Base-by-base conservation (phyloP, 2,329 filamentous ascomycete genomes). In the Fusarium pseudoanthophilum region DNA sequence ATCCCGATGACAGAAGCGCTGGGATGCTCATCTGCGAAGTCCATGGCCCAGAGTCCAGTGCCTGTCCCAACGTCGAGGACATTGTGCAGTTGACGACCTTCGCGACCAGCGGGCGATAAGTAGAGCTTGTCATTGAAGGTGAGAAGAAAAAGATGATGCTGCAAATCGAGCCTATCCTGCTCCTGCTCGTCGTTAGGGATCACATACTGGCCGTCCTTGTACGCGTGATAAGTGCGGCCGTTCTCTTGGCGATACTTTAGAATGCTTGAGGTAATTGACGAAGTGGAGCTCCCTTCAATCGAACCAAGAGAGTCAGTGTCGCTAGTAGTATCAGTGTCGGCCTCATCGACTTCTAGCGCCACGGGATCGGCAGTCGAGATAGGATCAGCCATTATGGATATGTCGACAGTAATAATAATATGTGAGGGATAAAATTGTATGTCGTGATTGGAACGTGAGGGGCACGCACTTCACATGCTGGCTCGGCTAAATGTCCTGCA, bases 41-140 rank as follows among this genome's bases (percentile, higher is more conserved):
- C 78, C 30, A 76, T 71, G 3, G 77, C 77, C 78, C 78, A 80
- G 4, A 79, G 46, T 1, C 78, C 78, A 5, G 78, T 79, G 0
- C 78, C 78, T 0, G 78, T 79, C 7, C 78, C 78, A 3, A 75
- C 52, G 2, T 79, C 78, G 1, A 80, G 74, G 6, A 78, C 73
- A n/a, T 78, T 75, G 5, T 69, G 59, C 1, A 75, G 1, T 3
- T 57, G 34, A 8, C 71, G 73, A 1, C 74, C 75, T 10, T 64
- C 18, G 11, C 51, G 48, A 14, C 71, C 72, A 0, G 70, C 69
- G 0, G 79, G 78, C 0, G 65, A 73, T 2, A 77, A 57, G 37
- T 75, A 67, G 1, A 80, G 65, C 55, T 75, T 77, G 20, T 74
- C 53, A 13, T 77, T 60, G 24, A 80, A 75, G 2, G 79, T 80